Evolutionary conservation across 2,329 filamentous ascomycete genomes (phyloP), one percentile per base, ranked within the genome.

Genomic region (Fusarium sp.): DNA sequence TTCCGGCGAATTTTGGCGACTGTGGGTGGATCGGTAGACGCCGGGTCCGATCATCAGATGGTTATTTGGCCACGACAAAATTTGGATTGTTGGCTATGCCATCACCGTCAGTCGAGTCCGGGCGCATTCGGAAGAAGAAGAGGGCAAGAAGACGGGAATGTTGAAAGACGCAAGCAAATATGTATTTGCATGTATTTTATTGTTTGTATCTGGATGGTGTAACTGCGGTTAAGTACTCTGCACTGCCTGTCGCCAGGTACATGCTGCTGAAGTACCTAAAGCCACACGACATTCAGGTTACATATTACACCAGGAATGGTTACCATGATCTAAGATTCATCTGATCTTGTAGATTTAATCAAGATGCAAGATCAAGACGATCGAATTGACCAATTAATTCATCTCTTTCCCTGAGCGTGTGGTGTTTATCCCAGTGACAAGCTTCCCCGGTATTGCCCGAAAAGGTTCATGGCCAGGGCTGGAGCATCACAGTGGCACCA

Each of bases 401-500:
- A 6, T 22, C 2, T 6, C 5, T 5, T 47, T 70, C 22, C 15
- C 32, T 14, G 17, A 60, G 8, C 6, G 38, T 37, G n/a, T 54
- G 30, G 25, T 20, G 37, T 47, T 58, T 17, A 52, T 54, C 14
- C 35, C 17, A 20, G 38, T 33, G 11, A 37, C 47, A 32, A 33
- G 47, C 27, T 33, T 43, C 59, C 72, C 72, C 73, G 73, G 73
- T 69, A 69, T 59, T 37, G 60, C 71, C 73, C 73, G 73, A 62
- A 63, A 68, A 52, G 73, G 73, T 63, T 68, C 59, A 25, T 61
- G 57, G 17, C 61, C 65, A 63, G 69, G 71, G 73, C 61, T 68
- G 32, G 70, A 63, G 63, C 64, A 40, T 52, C 32, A 47, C 52
- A 22, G 70, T 78, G 73, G 70, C 76, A 70, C 76, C 76, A 78